Evolutionary conservation across 257 asterid genomes (phyloP).

Genomic region (Nicotiana obtusifolia): DNA sequence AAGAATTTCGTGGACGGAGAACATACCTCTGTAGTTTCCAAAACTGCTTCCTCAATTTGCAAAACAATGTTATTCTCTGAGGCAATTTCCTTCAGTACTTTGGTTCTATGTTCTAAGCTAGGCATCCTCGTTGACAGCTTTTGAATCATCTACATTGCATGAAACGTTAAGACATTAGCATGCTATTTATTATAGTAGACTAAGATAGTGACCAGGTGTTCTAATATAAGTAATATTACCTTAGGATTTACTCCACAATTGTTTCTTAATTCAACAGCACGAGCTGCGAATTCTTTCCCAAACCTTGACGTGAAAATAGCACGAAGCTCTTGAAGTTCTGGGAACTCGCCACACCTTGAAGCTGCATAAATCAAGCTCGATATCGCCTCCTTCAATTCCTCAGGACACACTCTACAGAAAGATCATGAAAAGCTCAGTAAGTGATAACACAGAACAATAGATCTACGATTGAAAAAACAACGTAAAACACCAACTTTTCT

Average conservation of each 20-base stretch:
- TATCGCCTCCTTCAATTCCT: slow-evolving; percentile 62
- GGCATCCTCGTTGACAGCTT: slow-evolving; percentile 73
- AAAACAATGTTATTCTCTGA: slow-evolving; percentile 54
- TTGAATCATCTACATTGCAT: slow-evolving; percentile 49
- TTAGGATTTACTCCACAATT: slow-evolving; percentile 79
- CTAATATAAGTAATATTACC: slow-evolving; percentile 27
- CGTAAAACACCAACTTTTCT: slow-evolving; percentile 37
- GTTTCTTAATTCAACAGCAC: slow-evolving; percentile 76
- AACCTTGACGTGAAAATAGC: slow-evolving; percentile 37
- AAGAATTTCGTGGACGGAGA: neutral
- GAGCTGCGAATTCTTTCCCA: slow-evolving; percentile 60
- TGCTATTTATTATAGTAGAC: neutral
- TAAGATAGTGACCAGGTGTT: neutral
- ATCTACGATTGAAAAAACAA: neutral
- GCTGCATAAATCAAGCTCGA: slow-evolving; percentile 70
- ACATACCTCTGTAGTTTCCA: slow-evolving; percentile 32
- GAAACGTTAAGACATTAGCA: neutral
- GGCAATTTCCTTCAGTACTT: slow-evolving; percentile 64
- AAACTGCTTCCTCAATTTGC: slow-evolving; percentile 28
- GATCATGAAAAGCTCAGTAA: neutral
- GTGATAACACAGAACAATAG: neutral
- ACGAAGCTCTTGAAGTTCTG: slow-evolving; percentile 81
- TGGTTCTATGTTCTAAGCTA: slow-evolving; percentile 50
- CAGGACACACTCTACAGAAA: slow-evolving; percentile 59
- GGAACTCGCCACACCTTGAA: slow-evolving; percentile 89